These are phyloP conservation scores for Malassezia japonica DNA, from an alignment of 1,284 basidiomycete species.

Conservation along the genomic window DNA sequence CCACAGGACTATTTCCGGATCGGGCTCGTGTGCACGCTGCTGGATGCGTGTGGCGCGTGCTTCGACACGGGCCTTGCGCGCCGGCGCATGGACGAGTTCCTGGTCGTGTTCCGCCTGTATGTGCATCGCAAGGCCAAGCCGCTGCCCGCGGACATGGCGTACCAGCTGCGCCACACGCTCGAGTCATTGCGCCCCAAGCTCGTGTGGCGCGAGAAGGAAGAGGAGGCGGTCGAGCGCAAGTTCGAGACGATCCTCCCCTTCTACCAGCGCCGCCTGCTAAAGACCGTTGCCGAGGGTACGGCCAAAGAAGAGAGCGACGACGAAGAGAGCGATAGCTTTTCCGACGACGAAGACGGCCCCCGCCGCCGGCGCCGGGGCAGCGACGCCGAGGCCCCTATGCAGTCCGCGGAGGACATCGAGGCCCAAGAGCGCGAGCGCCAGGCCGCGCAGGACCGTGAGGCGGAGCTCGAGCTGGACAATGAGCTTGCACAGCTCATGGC, in stretches of 20 bases:
- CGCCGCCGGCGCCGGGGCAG: neutral
- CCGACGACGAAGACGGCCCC: neutral
- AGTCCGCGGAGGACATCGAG: conserved; percentile 1
- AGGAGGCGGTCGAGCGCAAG: neutral
- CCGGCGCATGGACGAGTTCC: conserved; percentile 8
- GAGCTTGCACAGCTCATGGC: conserved; percentile 83
- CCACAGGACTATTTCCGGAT: conserved; percentile 81
- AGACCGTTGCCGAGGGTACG: neutral
- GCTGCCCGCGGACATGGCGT: conserved; percentile 91
- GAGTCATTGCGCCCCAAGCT: conserved; percentile 7
- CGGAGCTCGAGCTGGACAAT: conserved; percentile 83
- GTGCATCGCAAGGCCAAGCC: conserved; percentile 61
- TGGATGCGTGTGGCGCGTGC: conserved; percentile 95
- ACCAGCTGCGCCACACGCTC: conserved; percentile 74
- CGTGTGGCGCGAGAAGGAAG: neutral
- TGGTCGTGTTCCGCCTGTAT: conserved; percentile 6
- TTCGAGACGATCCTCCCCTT: neutral
- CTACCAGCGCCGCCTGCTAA: neutral
- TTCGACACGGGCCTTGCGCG: conserved; percentile 60
- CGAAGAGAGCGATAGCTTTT: neutral
- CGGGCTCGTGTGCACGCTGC: conserved; percentile 75
- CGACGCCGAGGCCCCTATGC: neutral
- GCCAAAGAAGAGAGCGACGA: conserved; percentile 15
- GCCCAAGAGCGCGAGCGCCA: neutral
- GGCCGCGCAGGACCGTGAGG: conserved; percentile 57